A percentile compares a stretch with the other conserved stretches of the same genome.
Conservation (phyloP, 2,329 filamentous ascomycete genomes). For the Colletotrichum orbiculare region DNA sequence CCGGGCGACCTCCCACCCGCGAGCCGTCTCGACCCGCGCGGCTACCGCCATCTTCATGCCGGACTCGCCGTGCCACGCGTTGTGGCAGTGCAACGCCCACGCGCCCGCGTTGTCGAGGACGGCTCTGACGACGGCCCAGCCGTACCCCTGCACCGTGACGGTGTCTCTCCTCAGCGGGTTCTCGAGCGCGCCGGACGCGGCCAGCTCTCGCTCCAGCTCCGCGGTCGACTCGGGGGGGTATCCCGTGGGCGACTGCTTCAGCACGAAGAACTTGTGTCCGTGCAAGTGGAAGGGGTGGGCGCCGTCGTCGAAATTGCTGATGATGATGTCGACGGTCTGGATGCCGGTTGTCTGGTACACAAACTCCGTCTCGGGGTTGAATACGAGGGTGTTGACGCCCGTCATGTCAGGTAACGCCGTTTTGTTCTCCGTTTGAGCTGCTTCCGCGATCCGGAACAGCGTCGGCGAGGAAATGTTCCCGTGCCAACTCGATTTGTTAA, state of each 20-base stretch:
- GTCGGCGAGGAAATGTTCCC: conserved; percentile 49
- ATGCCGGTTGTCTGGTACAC: conserved; percentile 24
- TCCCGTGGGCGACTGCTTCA: conserved; percentile 45
- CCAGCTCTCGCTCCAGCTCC: conserved; percentile 42
- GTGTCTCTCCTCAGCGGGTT: conserved; percentile 55
- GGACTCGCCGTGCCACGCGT: conserved; percentile 68
- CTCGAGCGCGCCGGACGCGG: conserved; percentile 31
- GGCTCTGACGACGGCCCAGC: conserved; percentile 65
- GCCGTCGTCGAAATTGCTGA: conserved; percentile 49
- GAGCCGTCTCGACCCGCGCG: conserved; percentile 44
- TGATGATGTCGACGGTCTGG: conserved; percentile 41
- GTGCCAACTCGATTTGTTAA: conserved; percentile 64
- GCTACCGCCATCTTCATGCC: conserved; percentile 70
- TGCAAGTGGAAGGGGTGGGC: conserved; percentile 65
- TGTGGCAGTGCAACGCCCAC: conserved; percentile 70
- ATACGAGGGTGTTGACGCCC: conserved; percentile 45
- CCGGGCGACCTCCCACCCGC: conserved; percentile 40
- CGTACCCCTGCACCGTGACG: conserved; percentile 63
- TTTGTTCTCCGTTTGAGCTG: conserved; percentile 11
- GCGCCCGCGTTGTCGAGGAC: conserved; percentile 67
- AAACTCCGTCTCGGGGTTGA: conserved; percentile 40
- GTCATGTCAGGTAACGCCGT: conserved; percentile 27
- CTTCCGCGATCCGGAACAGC: conserved; percentile 49
- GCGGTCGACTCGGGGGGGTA: conserved; percentile 46
- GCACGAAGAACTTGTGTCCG: conserved; percentile 66